These are phyloP conservation scores for Diplodia scrobiculata DNA, from an alignment of 2,329 filamentous ascomycete genomes.

Conservation along the genomic window DNA sequence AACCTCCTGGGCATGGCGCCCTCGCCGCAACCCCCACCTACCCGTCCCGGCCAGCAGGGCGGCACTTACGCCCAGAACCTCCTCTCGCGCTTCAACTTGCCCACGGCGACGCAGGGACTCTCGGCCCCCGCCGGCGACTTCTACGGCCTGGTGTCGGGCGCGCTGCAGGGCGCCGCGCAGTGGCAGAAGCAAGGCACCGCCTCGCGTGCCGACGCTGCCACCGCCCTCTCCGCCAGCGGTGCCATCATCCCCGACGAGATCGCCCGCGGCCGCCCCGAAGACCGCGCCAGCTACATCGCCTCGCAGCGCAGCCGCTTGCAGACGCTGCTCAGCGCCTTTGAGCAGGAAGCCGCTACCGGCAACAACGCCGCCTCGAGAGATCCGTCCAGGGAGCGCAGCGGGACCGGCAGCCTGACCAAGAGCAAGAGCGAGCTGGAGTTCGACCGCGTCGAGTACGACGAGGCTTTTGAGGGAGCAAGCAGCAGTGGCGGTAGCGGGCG, in stretches of 20 bases:
- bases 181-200: slow-evolving; percentile 42
- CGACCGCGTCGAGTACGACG: slow-evolving; percentile 75
- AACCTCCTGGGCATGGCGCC: slow-evolving; percentile 78
- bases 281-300: slow-evolving; percentile 72
- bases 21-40: slow-evolving; percentile 48
- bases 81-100: slow-evolving; percentile 83
- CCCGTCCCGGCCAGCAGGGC: slow-evolving; percentile 48
- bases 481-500: slow-evolving; percentile 36
- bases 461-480: slow-evolving; percentile 60
- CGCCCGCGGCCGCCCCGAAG: slow-evolving; percentile 58
- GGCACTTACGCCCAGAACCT: slow-evolving; percentile 73
- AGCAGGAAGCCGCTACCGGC: slow-evolving; percentile 65
- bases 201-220: slow-evolving; percentile 46
- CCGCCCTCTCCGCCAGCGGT: slow-evolving; percentile 60
- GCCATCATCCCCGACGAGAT: slow-evolving; percentile 72
- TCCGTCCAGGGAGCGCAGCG: slow-evolving; percentile 53
- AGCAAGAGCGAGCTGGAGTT: slow-evolving; percentile 87
- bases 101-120: slow-evolving; percentile 57
- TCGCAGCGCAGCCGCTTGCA: slow-evolving; percentile 77
- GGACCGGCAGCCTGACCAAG: slow-evolving; percentile 64
- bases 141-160: slow-evolving; percentile 74
- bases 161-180: slow-evolving; percentile 65
- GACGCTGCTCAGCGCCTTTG: slow-evolving; percentile 73
- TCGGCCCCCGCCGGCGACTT: slow-evolving; percentile 63
- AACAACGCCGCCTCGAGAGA: slow-evolving; percentile 45